These are phyloP conservation scores for Zizania latifolia DNA, from an alignment of 176 grass and related monocot genomes.

Conservation along the genomic window DNA sequence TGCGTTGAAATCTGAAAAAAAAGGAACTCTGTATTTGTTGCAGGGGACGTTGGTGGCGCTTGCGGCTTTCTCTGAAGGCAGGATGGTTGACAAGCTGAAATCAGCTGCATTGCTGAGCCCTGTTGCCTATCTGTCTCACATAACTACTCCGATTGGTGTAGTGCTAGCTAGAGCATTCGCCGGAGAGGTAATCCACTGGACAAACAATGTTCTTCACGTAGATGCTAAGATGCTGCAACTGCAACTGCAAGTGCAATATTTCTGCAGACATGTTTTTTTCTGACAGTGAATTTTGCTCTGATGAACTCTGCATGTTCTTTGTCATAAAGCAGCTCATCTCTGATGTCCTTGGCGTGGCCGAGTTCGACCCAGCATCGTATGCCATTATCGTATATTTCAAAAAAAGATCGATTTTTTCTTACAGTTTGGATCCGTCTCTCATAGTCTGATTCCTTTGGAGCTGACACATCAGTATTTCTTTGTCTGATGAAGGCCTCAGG, in stretches of 20 bases:
- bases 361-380: slow-evolving; percentile 69
- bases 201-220: not conserved
- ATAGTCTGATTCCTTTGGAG: not conserved
- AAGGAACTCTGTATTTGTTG: too few species aligned
- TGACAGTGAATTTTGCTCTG: not conserved
- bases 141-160: slow-evolving; percentile 56
- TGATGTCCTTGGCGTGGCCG: slow-evolving; percentile 38
- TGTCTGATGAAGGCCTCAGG: slow-evolving; percentile 32
- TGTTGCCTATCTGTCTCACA: slow-evolving; percentile 74
- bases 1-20: too few species aligned
- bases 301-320: not conserved
- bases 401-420: not conserved
- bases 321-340: slow-evolving; percentile 35
- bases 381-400: not conserved
- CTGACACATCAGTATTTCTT: not conserved
- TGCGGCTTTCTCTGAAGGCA: slow-evolving; percentile 68
- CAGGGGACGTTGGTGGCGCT: slow-evolving; percentile 81
- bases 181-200: slow-evolving; percentile 43
- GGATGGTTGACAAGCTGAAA: slow-evolving; percentile 56
- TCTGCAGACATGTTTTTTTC: not conserved
- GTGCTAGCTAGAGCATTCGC: slow-evolving; percentile 56
- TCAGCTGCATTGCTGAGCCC: slow-evolving; percentile 73
- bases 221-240: too few species aligned
- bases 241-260: not conserved
- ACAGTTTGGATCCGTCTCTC: not conserved